These are phyloP conservation scores for Persicaria maculosa DNA, from an alignment of 148 eudicot species.

Conservation along the genomic window DNA sequence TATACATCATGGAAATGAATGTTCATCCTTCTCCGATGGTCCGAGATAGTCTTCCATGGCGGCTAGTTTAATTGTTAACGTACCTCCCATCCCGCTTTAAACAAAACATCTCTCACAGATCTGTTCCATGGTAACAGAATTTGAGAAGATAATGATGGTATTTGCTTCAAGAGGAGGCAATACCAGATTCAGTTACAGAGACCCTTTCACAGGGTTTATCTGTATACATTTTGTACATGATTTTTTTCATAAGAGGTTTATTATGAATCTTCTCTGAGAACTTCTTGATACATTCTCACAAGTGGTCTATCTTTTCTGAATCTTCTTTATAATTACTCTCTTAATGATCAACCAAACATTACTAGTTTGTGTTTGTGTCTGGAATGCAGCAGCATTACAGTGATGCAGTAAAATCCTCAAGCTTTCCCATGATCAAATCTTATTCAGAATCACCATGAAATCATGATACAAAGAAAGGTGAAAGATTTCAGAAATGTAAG, in stretches of 20 bases:
- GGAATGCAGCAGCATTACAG: not conserved
- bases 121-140: conserved; percentile 11
- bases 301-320: not conserved
- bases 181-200: conserved; percentile 22
- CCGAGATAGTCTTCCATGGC: not conserved
- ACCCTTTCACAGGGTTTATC: conserved; percentile 1
- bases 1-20: not conserved
- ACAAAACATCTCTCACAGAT: conserved; percentile 11
- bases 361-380: not conserved
- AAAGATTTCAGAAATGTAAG: not conserved
- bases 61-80: not conserved
- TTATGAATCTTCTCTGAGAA: not conserved
- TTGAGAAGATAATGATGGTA: conserved; percentile 15
- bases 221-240: conserved; percentile 7
- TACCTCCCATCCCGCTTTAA: not conserved
- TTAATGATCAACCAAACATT: not conserved
- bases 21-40: not conserved
- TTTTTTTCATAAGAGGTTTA: not conserved
- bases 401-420: not conserved
- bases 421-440: not conserved
- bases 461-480: not conserved
- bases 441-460: not conserved
- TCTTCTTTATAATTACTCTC: not conserved
- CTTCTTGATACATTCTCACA: not conserved
- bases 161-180: conserved; percentile 19